Evolutionary conservation across 1,139 yeast genomes (phyloP), one percentile per base, ranked within the genome.

Genomic region (Geotrichum restrictum): DNA sequence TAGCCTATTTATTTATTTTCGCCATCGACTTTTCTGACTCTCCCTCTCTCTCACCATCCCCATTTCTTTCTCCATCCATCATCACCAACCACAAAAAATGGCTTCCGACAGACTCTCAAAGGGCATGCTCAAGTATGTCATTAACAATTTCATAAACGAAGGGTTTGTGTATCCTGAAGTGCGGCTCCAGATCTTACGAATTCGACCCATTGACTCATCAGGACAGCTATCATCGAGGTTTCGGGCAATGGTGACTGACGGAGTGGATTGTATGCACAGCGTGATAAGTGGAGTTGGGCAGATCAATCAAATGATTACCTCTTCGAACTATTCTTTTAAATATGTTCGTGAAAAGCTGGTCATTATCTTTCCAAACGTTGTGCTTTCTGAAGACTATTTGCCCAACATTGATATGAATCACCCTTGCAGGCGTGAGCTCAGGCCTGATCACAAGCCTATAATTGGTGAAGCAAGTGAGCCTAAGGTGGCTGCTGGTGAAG

Each of bases 181-280:
- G 6, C 52, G 52, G 11, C 18, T 49, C 6, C 52, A 49, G 31
- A 34, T 49, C 7, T 16, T 22, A 21, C 41, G 39, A 16, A 18
- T 39, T 10, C 39, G 49, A 29, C 19, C n/a, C 36, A 6, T 51
- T 24, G 52, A 49, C 21, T 38, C 29, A 33, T 18, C 39, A 31
- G 38, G 33, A n/a, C 13, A 27, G 29, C 14, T 19, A 21, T 11
- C 16, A 19, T 8, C 37, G 11, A 24, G 44, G 16, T 39, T 19
- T 18, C 44, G 49, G 21, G 44, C 34, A 14, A 32, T 41, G 10
- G 39, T 46, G 5, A 45, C 54, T 32, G 54, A 51, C 21, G 54
- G 54, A 4, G 32, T 41, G 16, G 27, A 32, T n/a, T 36, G 47
- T 18, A 36, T 46, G 43, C 48, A 49, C 39, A 45, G 43, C 34